A percentile compares a stretch with the other conserved stretches of the same genome.
Evolutionary conservation across 2,329 filamentous ascomycete species (phyloP).

Genomic region (Aciculosporium take): DNA sequence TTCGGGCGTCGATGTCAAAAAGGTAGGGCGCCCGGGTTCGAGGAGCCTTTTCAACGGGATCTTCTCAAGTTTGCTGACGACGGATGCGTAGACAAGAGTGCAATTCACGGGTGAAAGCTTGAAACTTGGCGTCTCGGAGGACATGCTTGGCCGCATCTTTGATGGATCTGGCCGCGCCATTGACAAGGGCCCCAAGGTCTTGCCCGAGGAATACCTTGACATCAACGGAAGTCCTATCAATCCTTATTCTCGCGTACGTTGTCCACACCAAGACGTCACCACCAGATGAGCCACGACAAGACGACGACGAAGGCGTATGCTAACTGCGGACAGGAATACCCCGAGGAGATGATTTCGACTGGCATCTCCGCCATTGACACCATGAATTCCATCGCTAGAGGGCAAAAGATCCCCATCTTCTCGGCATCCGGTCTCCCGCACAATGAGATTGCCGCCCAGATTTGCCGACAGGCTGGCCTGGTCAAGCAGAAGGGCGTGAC

Average conservation of each 20-base stretch:
- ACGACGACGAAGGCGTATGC: not conserved
- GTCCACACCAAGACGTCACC: not conserved
- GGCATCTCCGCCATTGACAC: slow-evolving; percentile 98
- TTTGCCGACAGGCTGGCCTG: slow-evolving; percentile 90
- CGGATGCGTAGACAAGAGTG: slow-evolving; percentile 61
- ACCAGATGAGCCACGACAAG: not conserved
- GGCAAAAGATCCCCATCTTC: slow-evolving; percentile 99
- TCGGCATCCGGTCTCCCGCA: slow-evolving; percentile 95
- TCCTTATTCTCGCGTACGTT: slow-evolving; percentile 74
- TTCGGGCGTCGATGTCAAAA: slow-evolving; percentile 95
- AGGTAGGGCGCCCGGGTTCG: slow-evolving; percentile 41
- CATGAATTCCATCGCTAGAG: slow-evolving; percentile 95
- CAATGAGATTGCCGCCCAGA: slow-evolving; percentile 98
- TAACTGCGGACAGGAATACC: slow-evolving; percentile 58
- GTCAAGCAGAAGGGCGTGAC: slow-evolving; percentile 65
- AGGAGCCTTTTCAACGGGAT: not conserved
- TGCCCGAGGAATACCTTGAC: slow-evolving; percentile 95
- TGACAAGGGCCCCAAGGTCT: slow-evolving; percentile 95
- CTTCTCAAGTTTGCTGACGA: slow-evolving; percentile 12
- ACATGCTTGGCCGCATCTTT: slow-evolving; percentile 98
- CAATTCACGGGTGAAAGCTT: slow-evolving; percentile 94
- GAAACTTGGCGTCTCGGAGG: slow-evolving; percentile 97
- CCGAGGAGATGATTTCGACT: slow-evolving; percentile 99
- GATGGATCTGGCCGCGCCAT: slow-evolving; percentile 96
- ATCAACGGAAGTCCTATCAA: slow-evolving; percentile 99